Percentiles rank a stretch among this genome's conserved stretches.
Conservation (phyloP, 352 stramenopile genomes). For the Phytophthora uliginosa region DNA sequence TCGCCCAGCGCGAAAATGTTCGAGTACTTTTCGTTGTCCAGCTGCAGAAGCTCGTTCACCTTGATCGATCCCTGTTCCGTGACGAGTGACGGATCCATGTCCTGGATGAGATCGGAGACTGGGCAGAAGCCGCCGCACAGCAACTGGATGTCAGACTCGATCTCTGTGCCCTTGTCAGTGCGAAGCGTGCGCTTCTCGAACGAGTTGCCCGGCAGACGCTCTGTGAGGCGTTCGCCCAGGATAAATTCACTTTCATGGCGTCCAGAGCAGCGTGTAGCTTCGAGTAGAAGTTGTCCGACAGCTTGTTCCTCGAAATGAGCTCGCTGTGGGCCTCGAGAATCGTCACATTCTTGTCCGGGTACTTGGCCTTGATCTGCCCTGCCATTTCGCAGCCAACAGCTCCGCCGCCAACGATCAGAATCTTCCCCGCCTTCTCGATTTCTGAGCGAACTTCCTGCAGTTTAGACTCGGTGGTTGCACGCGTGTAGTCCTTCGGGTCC, state of each 20-base stretch:
- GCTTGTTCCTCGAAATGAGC: conserved; percentile 42
- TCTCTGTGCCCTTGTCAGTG: conserved; percentile 55
- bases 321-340: conserved; percentile 45
- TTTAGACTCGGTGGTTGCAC: conserved; percentile 37
- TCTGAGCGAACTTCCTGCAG: conserved; percentile 42
- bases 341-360: conserved; percentile 59
- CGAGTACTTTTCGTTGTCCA: conserved; percentile 48
- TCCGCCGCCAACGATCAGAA: conserved; percentile 64
- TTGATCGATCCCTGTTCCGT: conserved; percentile 45
- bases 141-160: conserved; percentile 66
- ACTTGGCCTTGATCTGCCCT: conserved; percentile 57
- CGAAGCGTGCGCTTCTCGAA: conserved; percentile 55
- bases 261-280: conserved; percentile 43
- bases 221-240: conserved; percentile 48
- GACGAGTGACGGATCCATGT: conserved; percentile 48
- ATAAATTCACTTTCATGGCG: conserved; percentile 56
- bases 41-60: conserved; percentile 60
- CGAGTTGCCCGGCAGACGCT: conserved; percentile 42
- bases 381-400: conserved; percentile 64
- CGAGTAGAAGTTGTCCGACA: conserved; percentile 53
- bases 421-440: conserved; percentile 51
- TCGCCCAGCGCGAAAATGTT: conserved; percentile 66
- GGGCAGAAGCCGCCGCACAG: conserved; percentile 42
- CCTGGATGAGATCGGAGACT: conserved; percentile 39
- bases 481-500: conserved; percentile 32